Conservation (phyloP, 495 filamentous ascomycete genomes). For the Rhypophila decipiens region DNA sequence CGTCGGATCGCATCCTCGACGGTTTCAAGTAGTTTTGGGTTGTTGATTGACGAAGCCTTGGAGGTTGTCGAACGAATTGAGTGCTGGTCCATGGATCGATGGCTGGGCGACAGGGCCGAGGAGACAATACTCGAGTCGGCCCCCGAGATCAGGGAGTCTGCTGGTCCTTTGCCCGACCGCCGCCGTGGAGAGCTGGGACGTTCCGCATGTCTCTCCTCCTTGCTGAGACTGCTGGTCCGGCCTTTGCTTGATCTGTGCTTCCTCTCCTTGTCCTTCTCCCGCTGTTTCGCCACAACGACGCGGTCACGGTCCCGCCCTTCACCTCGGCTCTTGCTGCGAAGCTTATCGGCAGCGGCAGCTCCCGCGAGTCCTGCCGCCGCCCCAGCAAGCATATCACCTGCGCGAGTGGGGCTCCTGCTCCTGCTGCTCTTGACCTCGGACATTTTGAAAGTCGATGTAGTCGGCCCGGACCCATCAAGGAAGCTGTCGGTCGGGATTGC, state of each 20-base stretch:
- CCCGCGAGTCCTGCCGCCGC: slow-evolving; percentile 30
- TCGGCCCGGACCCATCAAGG: slow-evolving; percentile 57
- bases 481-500: slow-evolving; percentile 88
- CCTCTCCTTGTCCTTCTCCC: slow-evolving; percentile 35
- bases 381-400: slow-evolving; percentile 28
- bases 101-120: slow-evolving; percentile 63
- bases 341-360: slow-evolving; percentile 45
- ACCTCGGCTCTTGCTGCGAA: slow-evolving; percentile 36
- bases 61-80: slow-evolving; percentile 72
- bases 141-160: slow-evolving; percentile 54
- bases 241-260: slow-evolving; percentile 49
- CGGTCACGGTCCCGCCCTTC: slow-evolving; percentile 26
- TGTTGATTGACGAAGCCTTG: slow-evolving; percentile 78
- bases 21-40: slow-evolving; percentile 88
- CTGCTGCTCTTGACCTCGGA: slow-evolving; percentile 28
- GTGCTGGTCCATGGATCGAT: slow-evolving; percentile 65
- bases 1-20: slow-evolving; percentile 94
- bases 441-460: slow-evolving; percentile 16
- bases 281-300: slow-evolving; percentile 18
- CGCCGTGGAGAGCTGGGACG: slow-evolving; percentile 53
- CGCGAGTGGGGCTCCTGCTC: slow-evolving; percentile 30
- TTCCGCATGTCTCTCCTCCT: slow-evolving; percentile 45
- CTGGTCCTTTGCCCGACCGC: slow-evolving; percentile 54
- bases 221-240: slow-evolving; percentile 56
- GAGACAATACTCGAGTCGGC: slow-evolving; percentile 71